These are phyloP conservation scores for Diplodia corticola DNA, from an alignment of 2,329 filamentous ascomycete species.

Conservation along the genomic window DNA sequence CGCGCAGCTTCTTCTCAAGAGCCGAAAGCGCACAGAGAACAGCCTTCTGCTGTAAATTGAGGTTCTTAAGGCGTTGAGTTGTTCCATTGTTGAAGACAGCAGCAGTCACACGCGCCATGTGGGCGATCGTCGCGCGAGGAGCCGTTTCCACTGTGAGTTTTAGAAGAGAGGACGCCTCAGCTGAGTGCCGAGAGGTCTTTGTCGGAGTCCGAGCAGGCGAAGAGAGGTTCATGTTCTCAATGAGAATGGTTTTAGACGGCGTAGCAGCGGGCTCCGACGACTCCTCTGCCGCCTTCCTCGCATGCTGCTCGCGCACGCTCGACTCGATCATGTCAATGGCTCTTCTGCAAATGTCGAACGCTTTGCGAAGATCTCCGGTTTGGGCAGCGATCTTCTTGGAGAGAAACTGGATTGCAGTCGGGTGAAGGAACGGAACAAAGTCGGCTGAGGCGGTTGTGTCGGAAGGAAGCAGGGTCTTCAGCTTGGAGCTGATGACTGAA, in stretches of 20 bases:
- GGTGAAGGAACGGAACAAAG: constrained; percentile 85
- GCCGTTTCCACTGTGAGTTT: constrained; percentile 73
- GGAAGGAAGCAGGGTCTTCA: constrained; percentile 69
- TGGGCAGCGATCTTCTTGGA: constrained; percentile 93
- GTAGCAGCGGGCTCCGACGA: constrained; percentile 59
- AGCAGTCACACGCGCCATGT: constrained; percentile 88
- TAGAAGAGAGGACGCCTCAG: constrained; percentile 50
- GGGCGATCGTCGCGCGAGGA: constrained; percentile 83
- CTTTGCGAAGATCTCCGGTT: constrained; percentile 90
- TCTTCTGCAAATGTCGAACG: constrained; percentile 88
- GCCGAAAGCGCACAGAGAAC: constrained; percentile 85
- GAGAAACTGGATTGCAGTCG: constrained; percentile 89
- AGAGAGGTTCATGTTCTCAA: constrained; percentile 77
- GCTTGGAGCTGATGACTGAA: constrained; percentile 78
- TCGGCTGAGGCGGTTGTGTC: constrained; percentile 51
- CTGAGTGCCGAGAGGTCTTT: constrained; percentile 29
- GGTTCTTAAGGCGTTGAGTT: constrained; percentile 75
- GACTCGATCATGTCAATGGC: constrained; percentile 86
- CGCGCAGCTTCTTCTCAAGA: constrained; percentile 73
- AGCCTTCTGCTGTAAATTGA: constrained; percentile 96
- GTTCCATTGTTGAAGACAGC: constrained; percentile 89
- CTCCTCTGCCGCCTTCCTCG: constrained; percentile 57
- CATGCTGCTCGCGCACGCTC: constrained; percentile 75
- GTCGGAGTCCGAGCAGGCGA: constrained; percentile 49
- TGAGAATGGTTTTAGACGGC: constrained; percentile 73